phyloP scores from a whole-genome alignment of 352 stramenopile genomes.

The Phytophthora capsici region DNA sequence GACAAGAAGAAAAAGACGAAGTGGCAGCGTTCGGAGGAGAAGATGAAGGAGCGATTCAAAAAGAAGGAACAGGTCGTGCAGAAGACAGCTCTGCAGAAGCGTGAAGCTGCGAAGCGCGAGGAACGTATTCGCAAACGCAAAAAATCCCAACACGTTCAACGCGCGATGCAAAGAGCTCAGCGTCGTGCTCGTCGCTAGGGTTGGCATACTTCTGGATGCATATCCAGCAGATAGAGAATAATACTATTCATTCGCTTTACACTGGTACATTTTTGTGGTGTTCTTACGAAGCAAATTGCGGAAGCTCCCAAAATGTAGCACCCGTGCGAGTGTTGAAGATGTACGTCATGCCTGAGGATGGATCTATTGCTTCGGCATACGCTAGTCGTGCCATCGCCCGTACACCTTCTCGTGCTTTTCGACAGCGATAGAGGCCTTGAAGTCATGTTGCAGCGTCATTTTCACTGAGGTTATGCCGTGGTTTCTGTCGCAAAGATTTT shows the following conservation, averaged over 20 bases:
- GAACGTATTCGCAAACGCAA: slow-evolving; percentile 85
- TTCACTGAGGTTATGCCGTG: slow-evolving; percentile 21
- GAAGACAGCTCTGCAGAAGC: slow-evolving; percentile 80
- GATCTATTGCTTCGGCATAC: slow-evolving; percentile 57
- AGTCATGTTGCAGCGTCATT: slow-evolving; percentile 50
- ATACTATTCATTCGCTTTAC: slow-evolving; percentile 33
- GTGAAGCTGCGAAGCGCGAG: slow-evolving; percentile 78
- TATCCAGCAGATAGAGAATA: slow-evolving; percentile 32
- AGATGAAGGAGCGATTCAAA: slow-evolving; percentile 83
- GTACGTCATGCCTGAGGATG: slow-evolving; percentile 49
- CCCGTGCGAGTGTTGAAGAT: slow-evolving; percentile 68
- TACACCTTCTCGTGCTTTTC: slow-evolving; percentile 51
- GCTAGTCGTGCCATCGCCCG: slow-evolving; percentile 44
- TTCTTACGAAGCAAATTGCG: slow-evolving; percentile 45
- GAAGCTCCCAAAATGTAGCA: slow-evolving; percentile 57
- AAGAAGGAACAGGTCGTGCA: slow-evolving; percentile 80
- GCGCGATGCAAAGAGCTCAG: slow-evolving; percentile 62
- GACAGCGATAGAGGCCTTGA: slow-evolving; percentile 62
- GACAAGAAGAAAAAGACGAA: slow-evolving; percentile 67
- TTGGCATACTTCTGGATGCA: slow-evolving; percentile 7
- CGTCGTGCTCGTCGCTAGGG: slow-evolving; percentile 38
- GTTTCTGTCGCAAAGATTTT: slow-evolving; percentile 12
- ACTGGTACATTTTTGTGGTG: background rate
- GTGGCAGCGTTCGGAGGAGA: slow-evolving; percentile 63
- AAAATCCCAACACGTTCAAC: slow-evolving; percentile 76